A percentile compares a stretch with the other conserved stretches of the same genome.
Evolutionary conservation across 2,329 filamentous ascomycete genomes (phyloP).

Genomic region (Alternaria metachromatica): DNA sequence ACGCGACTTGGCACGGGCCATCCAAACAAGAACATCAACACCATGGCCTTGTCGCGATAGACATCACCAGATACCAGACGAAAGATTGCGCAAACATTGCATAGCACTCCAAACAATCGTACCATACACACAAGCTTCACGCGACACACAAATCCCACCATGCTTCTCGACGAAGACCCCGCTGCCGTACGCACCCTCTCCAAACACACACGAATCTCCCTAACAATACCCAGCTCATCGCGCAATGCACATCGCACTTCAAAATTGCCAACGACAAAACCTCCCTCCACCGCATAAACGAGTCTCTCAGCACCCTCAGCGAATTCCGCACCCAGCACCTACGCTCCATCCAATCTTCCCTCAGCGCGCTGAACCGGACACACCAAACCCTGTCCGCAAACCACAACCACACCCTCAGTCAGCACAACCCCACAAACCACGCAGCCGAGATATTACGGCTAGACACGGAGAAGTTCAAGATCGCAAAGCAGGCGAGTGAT

Average conservation of each 20-base stretch:
- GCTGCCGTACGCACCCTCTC: constrained; percentile 68
- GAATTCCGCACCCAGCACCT: constrained; percentile 82
- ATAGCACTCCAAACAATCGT: background rate
- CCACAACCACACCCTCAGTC: constrained; percentile 75
- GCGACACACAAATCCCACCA: constrained; percentile 56
- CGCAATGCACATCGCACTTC: constrained; percentile 92
- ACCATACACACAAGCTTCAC: background rate
- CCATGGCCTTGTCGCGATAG: constrained; percentile 26
- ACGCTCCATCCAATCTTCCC: constrained; percentile 41
- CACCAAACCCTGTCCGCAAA: constrained; percentile 77
- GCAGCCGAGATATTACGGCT: constrained; percentile 83
- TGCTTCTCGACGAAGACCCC: constrained; percentile 95
- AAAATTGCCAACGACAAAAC: constrained; percentile 88
- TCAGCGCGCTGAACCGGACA: constrained; percentile 71
- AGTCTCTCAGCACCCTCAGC: constrained; percentile 82
- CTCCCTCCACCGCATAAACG: constrained; percentile 81
- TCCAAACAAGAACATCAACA: constrained; percentile 42
- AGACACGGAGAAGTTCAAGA: constrained; percentile 92
- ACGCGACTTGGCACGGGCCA: constrained; percentile 30
- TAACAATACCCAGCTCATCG: constrained; percentile 72
- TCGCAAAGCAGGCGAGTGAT: constrained; percentile 89
- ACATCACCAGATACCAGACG: constrained; percentile 1
- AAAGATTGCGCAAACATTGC: background rate
- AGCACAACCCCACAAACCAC: constrained; percentile 80
- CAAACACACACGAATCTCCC: constrained; percentile 4